phyloP scores from a whole-genome alignment of 345 rosid species.

The Eutrema yunnanense region DNA sequence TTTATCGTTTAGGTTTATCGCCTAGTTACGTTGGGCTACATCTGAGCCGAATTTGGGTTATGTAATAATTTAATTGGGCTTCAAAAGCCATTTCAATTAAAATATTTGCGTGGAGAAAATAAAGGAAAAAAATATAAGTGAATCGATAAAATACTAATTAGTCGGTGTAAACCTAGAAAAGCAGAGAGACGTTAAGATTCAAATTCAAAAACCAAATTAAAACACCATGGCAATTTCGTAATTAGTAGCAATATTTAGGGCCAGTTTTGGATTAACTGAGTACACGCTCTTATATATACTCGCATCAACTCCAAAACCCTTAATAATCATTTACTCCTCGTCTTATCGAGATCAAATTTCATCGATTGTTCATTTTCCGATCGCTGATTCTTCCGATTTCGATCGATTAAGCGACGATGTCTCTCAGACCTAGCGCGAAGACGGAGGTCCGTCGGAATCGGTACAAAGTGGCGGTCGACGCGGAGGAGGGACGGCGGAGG shows the following conservation, averaged over 20 bases:
- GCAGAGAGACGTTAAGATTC: constrained; percentile 26
- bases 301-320: constrained; percentile 12
- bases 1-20: no score
- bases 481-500: constrained; percentile 77
- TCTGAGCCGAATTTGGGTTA: not conserved
- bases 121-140: not conserved
- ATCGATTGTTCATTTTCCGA: not conserved
- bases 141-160: constrained; percentile 13
- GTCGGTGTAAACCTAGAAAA: constrained; percentile 4
- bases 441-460: constrained; percentile 58
- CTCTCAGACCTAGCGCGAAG: constrained; percentile 66
- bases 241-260: not conserved
- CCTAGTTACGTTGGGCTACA: no score
- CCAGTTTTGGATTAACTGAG: not conserved
- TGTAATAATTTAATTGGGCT: not conserved
- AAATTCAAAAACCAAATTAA: constrained; percentile 18
- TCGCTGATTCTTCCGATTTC: constrained; percentile 6
- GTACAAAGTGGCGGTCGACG: constrained; percentile 70
- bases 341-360: not conserved
- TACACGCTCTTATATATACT: constrained; percentile 10
- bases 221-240: not conserved
- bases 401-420: constrained; percentile 35
- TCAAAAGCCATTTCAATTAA: not conserved
- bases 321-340: not conserved
- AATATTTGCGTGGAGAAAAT: not conserved